Evolutionary conservation across 129 eudicot species (phyloP).

Genomic region (Rutidosis leptorrhynchoides): DNA sequence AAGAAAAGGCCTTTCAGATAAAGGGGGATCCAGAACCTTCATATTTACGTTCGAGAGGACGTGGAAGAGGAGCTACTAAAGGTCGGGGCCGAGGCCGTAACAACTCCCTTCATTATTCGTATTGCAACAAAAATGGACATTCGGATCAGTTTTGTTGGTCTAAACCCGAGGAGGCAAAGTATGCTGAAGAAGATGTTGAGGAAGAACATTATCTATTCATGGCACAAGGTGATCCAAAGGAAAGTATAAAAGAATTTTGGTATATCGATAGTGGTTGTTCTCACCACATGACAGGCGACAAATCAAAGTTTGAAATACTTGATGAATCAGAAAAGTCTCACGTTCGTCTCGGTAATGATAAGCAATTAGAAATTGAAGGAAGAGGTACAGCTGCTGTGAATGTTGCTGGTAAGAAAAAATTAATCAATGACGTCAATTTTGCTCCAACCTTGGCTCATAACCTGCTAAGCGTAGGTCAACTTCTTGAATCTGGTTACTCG

Average conservation of each 20-base stretch:
- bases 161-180: neutral
- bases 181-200: neutral
- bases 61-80: neutral
- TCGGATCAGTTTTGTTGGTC: neutral
- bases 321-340: neutral
- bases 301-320: neutral
- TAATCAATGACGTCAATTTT: conserved; percentile 4
- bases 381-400: neutral
- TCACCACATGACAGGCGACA: too few species aligned
- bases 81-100: conserved; percentile 3
- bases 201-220: neutral
- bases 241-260: neutral
- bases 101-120: neutral
- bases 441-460: neutral
- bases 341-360: conserved; percentile 11
- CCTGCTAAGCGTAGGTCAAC: too few species aligned
- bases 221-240: neutral
- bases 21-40: neutral
- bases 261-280: conserved; percentile 1
- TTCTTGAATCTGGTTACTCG: too few species aligned
- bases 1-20: neutral
- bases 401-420: neutral
- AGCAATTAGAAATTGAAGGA: conserved; percentile 10
- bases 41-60: neutral
- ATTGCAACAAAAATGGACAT: neutral